Evolutionary conservation across 192 early-diverging fungal genomes (phyloP), one percentile per base, ranked within the genome.

Genomic region (Dissophora globulifera): DNA sequence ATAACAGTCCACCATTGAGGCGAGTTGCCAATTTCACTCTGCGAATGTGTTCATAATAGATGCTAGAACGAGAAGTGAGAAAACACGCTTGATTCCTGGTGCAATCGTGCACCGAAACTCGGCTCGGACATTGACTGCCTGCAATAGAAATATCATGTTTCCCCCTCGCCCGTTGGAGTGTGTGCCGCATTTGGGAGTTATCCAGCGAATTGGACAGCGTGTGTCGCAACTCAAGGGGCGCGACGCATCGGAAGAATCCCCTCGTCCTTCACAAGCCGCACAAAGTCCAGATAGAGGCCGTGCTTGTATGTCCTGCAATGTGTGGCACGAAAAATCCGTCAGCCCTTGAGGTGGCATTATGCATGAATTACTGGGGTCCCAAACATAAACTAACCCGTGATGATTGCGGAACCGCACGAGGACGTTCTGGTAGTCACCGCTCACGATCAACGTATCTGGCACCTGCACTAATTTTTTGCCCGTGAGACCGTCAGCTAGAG

Each of bases 111-210:
- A n/a, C 58, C 25, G 57, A 31, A 31, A 25, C 33, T 58, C 54
- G 65, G 57, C 50, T 69, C 66, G 66, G 66, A 59, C 46, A 38
- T 29, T 48, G 42, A 40, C 50, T 69, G 25, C 67, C 67, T 69
- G 57, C 49, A 69, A 69, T 46, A 49, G 57, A 51, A 59, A 53
- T n/a, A n/a, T n/a, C n/a, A n/a, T n/a, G 52, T 16, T 17, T 3
- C 17, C 11, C 11, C 33, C 17, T 54, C 35, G 35, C 16, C 22
- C 17, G 33, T n/a, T n/a, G n/a, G n/a, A n/a, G 9, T 38, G 17
- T 38, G 22, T 19, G 10, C 19, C n/a, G 2, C 13, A 50, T 50
- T 25, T 50, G 3, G 46, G 46, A 47, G n/a, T n/a, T n/a, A n/a
- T n/a, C n/a, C n/a, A n/a, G n/a, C n/a, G n/a, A n/a, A n/a, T n/a